Evolutionary conservation across 2,329 filamentous ascomycete species (phyloP).

Genomic region (Alternaria angustiovoidea): DNA sequence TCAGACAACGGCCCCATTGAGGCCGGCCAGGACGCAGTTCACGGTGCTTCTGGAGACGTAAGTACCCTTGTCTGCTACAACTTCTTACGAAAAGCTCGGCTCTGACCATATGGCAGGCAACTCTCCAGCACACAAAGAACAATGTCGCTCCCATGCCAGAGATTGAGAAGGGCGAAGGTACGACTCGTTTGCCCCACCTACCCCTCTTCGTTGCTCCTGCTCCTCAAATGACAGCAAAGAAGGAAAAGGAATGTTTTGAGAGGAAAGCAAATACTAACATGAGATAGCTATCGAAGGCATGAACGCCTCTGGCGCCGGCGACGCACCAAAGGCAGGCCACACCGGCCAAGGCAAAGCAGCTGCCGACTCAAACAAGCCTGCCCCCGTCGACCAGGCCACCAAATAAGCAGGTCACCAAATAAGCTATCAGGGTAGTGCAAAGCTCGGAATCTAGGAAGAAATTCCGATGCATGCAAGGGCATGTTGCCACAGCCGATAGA

Average conservation of each 20-base stretch:
- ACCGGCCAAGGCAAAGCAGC: constrained; percentile 26
- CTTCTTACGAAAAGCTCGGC: not conserved
- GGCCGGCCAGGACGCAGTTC: constrained; percentile 43
- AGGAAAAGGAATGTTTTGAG: constrained; percentile 1
- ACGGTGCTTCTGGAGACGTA: constrained; percentile 49
- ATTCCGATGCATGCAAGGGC: not conserved
- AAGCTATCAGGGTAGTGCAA: constrained; percentile 1
- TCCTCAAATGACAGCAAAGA: constrained; percentile 1
- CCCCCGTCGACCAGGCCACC: constrained; percentile 29
- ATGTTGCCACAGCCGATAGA: not conserved
- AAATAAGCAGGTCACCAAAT: constrained; percentile 32
- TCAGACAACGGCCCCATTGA: constrained; percentile 52
- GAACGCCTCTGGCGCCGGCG: constrained; percentile 47
- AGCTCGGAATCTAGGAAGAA: constrained; percentile 5
- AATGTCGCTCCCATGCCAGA: constrained; percentile 52
- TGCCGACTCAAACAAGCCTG: constrained; percentile 31
- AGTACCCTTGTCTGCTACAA: constrained; percentile 5
- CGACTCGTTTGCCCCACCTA: constrained; percentile 8
- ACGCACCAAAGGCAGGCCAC: constrained; percentile 18
- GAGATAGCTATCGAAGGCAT: constrained; percentile 42
- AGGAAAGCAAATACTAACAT: not conserved
- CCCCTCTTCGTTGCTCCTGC: not conserved
- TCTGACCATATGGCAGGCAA: constrained; percentile 22
- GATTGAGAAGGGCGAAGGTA: constrained; percentile 50
- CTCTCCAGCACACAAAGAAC: constrained; percentile 49